Evolutionary conservation across 441 rosid genomes (phyloP).

Genomic region (Manihot esculenta): DNA sequence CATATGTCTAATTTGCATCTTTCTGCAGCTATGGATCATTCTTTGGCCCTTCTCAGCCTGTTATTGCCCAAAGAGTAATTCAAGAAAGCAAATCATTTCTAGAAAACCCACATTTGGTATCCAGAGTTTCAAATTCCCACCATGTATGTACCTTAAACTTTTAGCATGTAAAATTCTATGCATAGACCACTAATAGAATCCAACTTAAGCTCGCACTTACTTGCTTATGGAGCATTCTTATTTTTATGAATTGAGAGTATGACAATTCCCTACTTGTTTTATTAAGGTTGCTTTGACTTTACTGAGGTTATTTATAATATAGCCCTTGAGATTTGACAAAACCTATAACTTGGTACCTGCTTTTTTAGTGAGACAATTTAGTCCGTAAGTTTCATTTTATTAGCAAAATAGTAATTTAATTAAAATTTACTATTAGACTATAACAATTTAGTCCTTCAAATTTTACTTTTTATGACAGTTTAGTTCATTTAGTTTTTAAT

Average conservation of each 20-base stretch:
- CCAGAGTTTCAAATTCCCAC: slow-evolving; percentile 32
- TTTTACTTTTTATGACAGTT: no score
- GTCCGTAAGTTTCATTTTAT: no score
- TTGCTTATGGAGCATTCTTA: background rate
- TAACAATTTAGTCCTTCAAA: no score
- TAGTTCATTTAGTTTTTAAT: no score
- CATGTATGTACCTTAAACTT: slow-evolving; percentile 41
- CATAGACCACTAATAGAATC: background rate
- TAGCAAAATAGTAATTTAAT: no score
- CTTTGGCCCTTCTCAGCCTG: slow-evolving; percentile 92
- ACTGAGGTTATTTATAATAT: background rate
- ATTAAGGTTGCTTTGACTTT: background rate
- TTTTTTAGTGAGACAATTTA: no score
- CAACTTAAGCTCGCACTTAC: background rate
- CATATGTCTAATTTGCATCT: slow-evolving; percentile 11
- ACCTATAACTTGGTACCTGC: no score
- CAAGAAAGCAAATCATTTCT: slow-evolving; percentile 89
- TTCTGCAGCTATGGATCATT: slow-evolving; percentile 82
- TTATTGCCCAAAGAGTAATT: slow-evolving; percentile 88
- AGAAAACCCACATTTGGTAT: slow-evolving; percentile 60
- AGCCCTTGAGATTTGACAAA: no score
- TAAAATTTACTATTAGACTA: no score
- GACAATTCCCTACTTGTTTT: background rate
- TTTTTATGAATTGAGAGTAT: background rate
- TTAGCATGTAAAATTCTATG: background rate